phyloP scores from a whole-genome alignment of 306 rosid genomes.

The Phaseolus lunatus region DNA sequence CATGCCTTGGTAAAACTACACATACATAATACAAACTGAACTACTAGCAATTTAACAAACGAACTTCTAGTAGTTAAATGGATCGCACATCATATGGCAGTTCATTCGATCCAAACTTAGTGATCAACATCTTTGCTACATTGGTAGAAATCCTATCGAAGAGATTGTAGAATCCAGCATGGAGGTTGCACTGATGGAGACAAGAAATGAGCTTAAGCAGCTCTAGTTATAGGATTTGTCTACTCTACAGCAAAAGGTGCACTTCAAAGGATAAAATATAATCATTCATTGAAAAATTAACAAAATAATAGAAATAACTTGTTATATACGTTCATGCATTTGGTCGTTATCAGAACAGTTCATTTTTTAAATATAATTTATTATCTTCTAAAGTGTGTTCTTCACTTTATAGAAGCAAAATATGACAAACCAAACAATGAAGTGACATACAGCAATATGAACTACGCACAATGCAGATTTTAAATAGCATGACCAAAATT shows the following conservation, averaged over 20 bases:
- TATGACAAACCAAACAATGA: not conserved
- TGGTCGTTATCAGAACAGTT: not conserved
- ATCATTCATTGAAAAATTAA: not conserved
- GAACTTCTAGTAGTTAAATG: not conserved
- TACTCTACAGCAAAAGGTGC: not conserved
- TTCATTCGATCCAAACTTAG: not conserved
- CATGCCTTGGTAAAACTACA: no score
- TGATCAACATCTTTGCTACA: not conserved
- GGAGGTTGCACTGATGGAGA: not conserved
- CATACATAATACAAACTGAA: not conserved
- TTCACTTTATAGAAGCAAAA: not conserved
- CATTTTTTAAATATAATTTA: not conserved
- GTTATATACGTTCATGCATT: not conserved
- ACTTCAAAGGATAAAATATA: not conserved
- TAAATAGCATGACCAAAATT: not conserved
- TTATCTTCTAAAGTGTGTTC: not conserved
- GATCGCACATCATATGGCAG: not conserved
- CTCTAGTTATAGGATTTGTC: not conserved
- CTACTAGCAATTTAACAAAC: not conserved
- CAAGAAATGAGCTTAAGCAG: not conserved
- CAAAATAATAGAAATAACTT: not conserved
- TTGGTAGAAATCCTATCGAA: not conserved
- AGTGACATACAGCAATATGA: not conserved
- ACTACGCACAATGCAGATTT: not conserved
- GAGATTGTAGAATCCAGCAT: conserved; percentile 8